Conservation (phyloP, 352 stramenopile species). For the Pythium monospermum region DNA sequence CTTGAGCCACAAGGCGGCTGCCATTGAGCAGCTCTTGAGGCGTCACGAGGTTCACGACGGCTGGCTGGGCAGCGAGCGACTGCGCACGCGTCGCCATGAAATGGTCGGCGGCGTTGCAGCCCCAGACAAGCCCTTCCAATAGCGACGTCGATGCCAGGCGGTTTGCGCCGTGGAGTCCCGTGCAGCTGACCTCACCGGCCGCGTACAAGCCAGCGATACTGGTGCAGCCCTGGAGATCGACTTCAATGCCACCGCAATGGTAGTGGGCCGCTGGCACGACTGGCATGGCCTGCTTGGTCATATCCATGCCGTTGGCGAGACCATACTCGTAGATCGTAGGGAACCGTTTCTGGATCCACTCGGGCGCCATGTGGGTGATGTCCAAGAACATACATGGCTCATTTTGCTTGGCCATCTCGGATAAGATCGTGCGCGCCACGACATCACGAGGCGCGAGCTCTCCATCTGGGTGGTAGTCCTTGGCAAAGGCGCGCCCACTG, state of each 20-base stretch:
- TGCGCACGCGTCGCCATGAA: conserved; percentile 22
- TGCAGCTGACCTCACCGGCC: conserved; percentile 92
- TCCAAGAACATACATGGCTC: conserved; percentile 90
- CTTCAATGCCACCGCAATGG: conserved; percentile 90
- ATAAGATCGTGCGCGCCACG: conserved; percentile 89
- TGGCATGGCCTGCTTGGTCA: conserved; percentile 86
- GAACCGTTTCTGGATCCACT: conserved; percentile 86
- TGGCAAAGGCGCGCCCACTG: conserved; percentile 76
- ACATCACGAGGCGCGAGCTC: conserved; percentile 92
- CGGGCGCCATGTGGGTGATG: conserved; percentile 85
- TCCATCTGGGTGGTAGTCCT: conserved; percentile 90
- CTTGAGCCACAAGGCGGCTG: not conserved
- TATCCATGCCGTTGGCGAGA: conserved; percentile 79
- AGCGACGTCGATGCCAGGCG: conserved; percentile 91
- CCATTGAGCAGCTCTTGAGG: not conserved
- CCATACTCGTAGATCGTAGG: conserved; percentile 85
- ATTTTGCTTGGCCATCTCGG: conserved; percentile 81
- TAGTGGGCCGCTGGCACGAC: conserved; percentile 93
- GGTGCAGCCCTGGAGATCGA: conserved; percentile 84
- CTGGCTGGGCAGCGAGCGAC: conserved; percentile 35
- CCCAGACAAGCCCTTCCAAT: conserved; percentile 93
- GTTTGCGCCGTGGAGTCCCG: conserved; percentile 93
- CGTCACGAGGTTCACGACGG: not conserved
- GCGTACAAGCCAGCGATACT: conserved; percentile 84
- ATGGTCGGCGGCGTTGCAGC: conserved; percentile 81